Evolutionary conservation across 2,329 filamentous ascomycete genomes (phyloP).

Genomic region (Furcasterigmium sp.): DNA sequence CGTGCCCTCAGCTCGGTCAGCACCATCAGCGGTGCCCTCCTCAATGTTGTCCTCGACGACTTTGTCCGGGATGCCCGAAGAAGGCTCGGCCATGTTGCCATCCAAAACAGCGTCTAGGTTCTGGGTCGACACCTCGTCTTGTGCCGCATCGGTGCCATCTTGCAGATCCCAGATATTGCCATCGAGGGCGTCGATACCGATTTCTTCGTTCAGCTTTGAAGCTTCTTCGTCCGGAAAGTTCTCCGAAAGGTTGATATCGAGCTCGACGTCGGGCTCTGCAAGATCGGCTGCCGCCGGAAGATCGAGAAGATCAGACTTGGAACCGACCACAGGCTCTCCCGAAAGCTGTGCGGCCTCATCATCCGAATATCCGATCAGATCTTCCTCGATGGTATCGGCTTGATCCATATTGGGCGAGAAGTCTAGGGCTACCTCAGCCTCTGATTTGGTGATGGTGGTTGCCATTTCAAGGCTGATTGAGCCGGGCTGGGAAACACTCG

Average conservation of each 20-base stretch:
- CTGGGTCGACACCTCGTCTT: too few relatives aligned
- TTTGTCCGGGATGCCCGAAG: too few relatives aligned
- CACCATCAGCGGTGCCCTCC: too few relatives aligned
- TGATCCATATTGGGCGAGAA: not conserved
- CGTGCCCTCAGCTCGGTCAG: too few relatives aligned
- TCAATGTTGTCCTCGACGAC: too few relatives aligned
- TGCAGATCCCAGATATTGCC: not conserved
- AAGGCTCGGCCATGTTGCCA: too few relatives aligned
- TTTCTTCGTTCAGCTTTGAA: constrained; percentile 11
- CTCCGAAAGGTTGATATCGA: not conserved
- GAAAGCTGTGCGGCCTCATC: constrained; percentile 5
- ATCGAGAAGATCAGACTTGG: too few relatives aligned
- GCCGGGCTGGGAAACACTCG: too few relatives aligned
- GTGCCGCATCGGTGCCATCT: too few relatives aligned
- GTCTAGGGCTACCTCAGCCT: not conserved
- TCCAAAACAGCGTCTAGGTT: too few relatives aligned
- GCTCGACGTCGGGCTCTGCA: not conserved
- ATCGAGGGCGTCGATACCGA: constrained; percentile 29
- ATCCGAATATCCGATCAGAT: constrained; percentile 12
- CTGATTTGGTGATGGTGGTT: not conserved
- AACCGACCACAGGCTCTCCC: too few relatives aligned
- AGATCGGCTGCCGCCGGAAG: constrained; percentile 1
- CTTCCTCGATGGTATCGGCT: constrained; percentile 6
- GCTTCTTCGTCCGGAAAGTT: not conserved
- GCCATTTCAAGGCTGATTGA: not conserved